Evolutionary conservation across 306 rosid genomes (phyloP), one percentile per base, ranked within the genome.

Genomic region (apple (Malus domestica)): DNA sequence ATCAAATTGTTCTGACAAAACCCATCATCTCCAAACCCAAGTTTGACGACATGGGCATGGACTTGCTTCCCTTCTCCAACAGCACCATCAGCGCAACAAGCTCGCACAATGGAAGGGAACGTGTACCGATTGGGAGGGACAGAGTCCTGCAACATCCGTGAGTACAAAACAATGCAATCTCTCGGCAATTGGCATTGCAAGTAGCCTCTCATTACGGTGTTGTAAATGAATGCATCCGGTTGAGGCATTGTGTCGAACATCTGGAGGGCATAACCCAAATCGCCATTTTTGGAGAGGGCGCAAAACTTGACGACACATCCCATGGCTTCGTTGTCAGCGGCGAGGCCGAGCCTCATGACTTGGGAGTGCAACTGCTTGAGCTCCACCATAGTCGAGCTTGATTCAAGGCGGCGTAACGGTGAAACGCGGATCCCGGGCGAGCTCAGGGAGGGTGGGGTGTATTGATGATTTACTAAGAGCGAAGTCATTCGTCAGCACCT

Each of bases 221-320:
- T 89, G 84, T 80, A 87, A 77, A 89, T 76, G 42, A 89, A 91
- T 1, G 87, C 85, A 74, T 89, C 92, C 0, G 92, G 91, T 60
- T 76, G 63, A n/a, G 85, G 87, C 12, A 85, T 60, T 6, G 84
- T 10, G 16, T 79, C 42, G 81, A 87, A 91, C 57, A 89, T 70
- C 13, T 59, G 82, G 76, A 86, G 83, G 19, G 93, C 91, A 63
- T 91, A 91, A 30, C 18, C 35, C 29, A 87, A 59, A 29, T 89
- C 76, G 11, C 89, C 87, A 22, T 79, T 19, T 7, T 68, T 4
- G 62, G 88, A 86, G 32, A 87, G 30, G 4, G 86, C 86, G 60
- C 88, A 89, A 74, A 89, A 89, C 75, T 71, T 82, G 82, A 91
- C 29, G 69, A 89, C 71, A 18, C 86, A 80, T 19, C 91, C 87